Conservation (phyloP, 1,284 basidiomycete genomes). For the Ganoderma meredithae region DNA sequence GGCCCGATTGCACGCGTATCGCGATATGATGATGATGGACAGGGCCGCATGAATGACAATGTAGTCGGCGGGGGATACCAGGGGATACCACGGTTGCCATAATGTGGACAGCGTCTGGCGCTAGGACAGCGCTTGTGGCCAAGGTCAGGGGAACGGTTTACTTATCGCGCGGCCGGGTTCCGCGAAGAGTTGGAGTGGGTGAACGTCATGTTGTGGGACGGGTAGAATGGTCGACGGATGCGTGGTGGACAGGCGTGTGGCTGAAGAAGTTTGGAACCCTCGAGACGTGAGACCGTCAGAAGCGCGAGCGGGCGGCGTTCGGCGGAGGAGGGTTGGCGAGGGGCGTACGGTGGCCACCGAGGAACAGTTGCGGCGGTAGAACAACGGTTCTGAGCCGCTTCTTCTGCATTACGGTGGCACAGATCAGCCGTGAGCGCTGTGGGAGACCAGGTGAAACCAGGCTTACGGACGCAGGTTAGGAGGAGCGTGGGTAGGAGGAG, state of each 20-base stretch:
- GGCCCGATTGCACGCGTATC: slow-evolving; percentile 32
- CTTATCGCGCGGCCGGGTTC: background rate
- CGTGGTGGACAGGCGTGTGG: slow-evolving; percentile 8
- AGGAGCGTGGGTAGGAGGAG: slow-evolving; percentile 2
- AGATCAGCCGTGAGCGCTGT: background rate
- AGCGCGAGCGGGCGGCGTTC: background rate
- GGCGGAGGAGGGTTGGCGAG: slow-evolving; percentile 4
- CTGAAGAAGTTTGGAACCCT: slow-evolving; percentile 11
- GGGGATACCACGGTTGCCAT: slow-evolving; percentile 24
- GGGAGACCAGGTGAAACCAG: background rate
- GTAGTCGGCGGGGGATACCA: slow-evolving; percentile 18
- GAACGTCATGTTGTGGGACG: slow-evolving; percentile 12
- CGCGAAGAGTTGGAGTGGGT: slow-evolving; percentile 10
- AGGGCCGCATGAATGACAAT: slow-evolving; percentile 21
- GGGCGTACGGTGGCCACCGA: slow-evolving; percentile 8
- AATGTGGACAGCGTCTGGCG: slow-evolving; percentile 13
- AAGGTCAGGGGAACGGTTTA: slow-evolving; percentile 14
- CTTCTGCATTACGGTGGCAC: background rate
- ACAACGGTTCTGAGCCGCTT: slow-evolving; percentile 7
- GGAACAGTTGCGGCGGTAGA: background rate
- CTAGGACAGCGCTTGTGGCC: slow-evolving; percentile 7
- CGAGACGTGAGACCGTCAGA: slow-evolving; percentile 6
- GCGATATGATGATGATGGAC: slow-evolving; percentile 30
- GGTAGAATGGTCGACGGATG: slow-evolving; percentile 9
- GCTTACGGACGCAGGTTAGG: background rate